Percentiles rank a stretch among this genome's conserved stretches.
These are phyloP conservation scores for Petasospora rhodanensis DNA, from an alignment of 1,139 yeast genomes.

Conservation along the genomic window DNA sequence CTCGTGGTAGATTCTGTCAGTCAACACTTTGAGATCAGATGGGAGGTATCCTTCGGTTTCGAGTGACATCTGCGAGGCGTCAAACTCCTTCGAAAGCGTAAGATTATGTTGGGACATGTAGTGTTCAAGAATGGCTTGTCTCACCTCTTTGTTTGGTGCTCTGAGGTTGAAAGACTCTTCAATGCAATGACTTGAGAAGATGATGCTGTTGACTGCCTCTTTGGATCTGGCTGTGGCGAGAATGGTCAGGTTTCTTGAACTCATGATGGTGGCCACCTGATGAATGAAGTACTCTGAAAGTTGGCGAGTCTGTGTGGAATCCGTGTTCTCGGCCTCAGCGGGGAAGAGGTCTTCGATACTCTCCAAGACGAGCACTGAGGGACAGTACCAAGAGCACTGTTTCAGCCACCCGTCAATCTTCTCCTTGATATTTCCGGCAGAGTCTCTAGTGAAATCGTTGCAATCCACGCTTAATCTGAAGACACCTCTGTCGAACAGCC, in stretches of 20 bases:
- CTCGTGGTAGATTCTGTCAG: slow-evolving; percentile 74
- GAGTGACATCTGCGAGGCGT: slow-evolving; percentile 63
- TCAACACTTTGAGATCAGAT: slow-evolving; percentile 66
- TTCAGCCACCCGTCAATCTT: slow-evolving; percentile 49
- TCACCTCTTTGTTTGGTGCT: slow-evolving; percentile 66
- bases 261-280: slow-evolving; percentile 34
- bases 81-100: slow-evolving; percentile 37
- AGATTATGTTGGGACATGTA: slow-evolving; percentile 35
- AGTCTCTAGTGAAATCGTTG: slow-evolving; percentile 52
- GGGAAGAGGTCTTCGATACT: slow-evolving; percentile 75
- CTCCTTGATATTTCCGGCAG: slow-evolving; percentile 45
- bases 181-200: slow-evolving; percentile 67
- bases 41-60: slow-evolving; percentile 92
- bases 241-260: slow-evolving; percentile 30
- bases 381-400: slow-evolving; percentile 74
- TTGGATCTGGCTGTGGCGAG: slow-evolving; percentile 51
- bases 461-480: slow-evolving; percentile 50
- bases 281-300: slow-evolving; percentile 33
- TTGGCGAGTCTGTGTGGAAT: slow-evolving; percentile 50
- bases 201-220: slow-evolving; percentile 56
- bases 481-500: slow-evolving; percentile 38
- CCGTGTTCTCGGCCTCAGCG: slow-evolving; percentile 67
- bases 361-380: slow-evolving; percentile 71
- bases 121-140: slow-evolving; percentile 47
- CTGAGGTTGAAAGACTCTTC: slow-evolving; percentile 58